These are phyloP conservation scores for Candida palmyrensis DNA, from an alignment of 805 yeast species.

Conservation along the genomic window DNA sequence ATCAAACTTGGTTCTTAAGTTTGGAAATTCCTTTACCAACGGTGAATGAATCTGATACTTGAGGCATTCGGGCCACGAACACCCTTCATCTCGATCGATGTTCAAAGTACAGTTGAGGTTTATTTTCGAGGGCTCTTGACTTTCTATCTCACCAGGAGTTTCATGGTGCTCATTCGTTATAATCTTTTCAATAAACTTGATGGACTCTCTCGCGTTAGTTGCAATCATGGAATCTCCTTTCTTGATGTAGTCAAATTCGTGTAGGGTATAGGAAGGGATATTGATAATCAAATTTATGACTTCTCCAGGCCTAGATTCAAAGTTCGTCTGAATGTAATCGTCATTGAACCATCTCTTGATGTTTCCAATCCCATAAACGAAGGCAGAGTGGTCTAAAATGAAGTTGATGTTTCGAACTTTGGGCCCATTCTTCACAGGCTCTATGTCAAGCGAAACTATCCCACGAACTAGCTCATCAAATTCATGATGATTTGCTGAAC, in stretches of 20 bases:
- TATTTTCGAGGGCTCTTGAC: conserved; percentile 5
- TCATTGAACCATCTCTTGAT: conserved; percentile 56
- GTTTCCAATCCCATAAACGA: conserved; percentile 65
- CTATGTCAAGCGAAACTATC: not conserved
- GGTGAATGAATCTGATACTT: conserved; percentile 45
- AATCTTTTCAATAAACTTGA: conserved; percentile 51
- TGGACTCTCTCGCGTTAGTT: conserved; percentile 61
- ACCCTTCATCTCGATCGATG: conserved; percentile 41
- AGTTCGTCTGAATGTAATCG: conserved; percentile 24
- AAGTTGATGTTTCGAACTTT: conserved; percentile 31
- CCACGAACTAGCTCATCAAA: conserved; percentile 11
- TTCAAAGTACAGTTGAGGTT: conserved; percentile 15
- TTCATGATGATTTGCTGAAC: conserved; percentile 3
- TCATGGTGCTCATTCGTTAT: conserved; percentile 17
- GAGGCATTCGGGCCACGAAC: conserved; percentile 45
- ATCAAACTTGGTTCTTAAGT: conserved; percentile 32
- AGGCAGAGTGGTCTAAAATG: conserved; percentile 63
- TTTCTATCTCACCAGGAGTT: conserved; percentile 9
- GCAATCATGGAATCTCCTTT: conserved; percentile 52
- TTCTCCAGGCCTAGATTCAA: conserved; percentile 13
- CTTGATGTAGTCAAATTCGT: conserved; percentile 54
- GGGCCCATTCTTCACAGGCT: not conserved
- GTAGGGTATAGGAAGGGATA: conserved; percentile 54
- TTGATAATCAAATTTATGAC: conserved; percentile 29
- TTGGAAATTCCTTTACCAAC: conserved; percentile 45